Evolutionary conservation across 2,329 filamentous ascomycete species (phyloP).

Genomic region (Aspergillus jensenii): DNA sequence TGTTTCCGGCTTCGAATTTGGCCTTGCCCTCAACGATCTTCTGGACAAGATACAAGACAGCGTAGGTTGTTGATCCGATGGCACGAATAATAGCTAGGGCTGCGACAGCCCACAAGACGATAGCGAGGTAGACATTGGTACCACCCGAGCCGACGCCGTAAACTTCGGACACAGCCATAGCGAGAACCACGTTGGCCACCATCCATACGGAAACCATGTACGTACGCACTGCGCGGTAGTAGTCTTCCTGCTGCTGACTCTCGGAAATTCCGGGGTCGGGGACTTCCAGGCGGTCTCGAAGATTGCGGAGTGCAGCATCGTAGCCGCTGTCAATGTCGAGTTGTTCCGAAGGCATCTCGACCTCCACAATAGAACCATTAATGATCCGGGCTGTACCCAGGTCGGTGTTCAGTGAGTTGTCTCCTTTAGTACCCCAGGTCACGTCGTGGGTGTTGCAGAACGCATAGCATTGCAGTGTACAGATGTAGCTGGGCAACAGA

Average conservation of each 20-base stretch:
- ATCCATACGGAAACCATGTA: conserved; percentile 99
- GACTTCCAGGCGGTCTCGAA: conserved; percentile 89
- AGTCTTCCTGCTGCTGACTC: conserved; percentile 90
- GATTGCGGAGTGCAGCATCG: conserved; percentile 92
- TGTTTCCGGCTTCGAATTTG: conserved; percentile 49
- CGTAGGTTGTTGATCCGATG: conserved; percentile 76
- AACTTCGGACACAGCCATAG: conserved; percentile 87
- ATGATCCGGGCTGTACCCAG: conserved; percentile 80
- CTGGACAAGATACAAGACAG: conserved; percentile 79
- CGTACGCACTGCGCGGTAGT: conserved; percentile 94
- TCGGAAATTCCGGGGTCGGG: conserved; percentile 63
- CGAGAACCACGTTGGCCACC: conserved; percentile 84
- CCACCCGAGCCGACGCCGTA: conserved; percentile 72
- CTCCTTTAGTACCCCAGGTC: conserved; percentile 97
- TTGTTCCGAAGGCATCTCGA: conserved; percentile 97
- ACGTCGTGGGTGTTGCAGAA: conserved; percentile 99
- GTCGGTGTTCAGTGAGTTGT: conserved; percentile 92
- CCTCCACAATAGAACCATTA: conserved; percentile 76
- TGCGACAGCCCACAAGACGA: conserved; percentile 92
- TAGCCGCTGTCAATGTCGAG: conserved; percentile 98
- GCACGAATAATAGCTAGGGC: conserved; percentile 83
- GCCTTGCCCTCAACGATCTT: conserved; percentile 84
- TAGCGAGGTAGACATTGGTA: conserved; percentile 85
- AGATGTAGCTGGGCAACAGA: conserved; percentile 89
- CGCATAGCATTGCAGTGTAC: conserved; percentile 94